Base-by-base conservation (phyloP, 2,329 filamentous ascomycete species). In the Pseudogymnoascus sp. region DNA sequence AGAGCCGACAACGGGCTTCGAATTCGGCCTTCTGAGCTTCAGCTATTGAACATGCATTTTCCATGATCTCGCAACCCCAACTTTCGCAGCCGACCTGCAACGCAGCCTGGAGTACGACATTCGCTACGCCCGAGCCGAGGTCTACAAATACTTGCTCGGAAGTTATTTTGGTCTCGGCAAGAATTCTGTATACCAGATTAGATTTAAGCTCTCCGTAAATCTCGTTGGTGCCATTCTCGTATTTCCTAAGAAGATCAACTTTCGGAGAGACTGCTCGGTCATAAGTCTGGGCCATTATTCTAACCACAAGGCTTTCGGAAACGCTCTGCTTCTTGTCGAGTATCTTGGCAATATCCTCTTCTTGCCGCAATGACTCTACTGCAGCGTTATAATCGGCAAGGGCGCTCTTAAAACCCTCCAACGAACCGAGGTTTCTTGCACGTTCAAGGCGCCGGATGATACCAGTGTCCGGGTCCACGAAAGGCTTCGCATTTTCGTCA, bases 41-140 rank as follows among this genome's bases (percentile, higher is more conserved):
- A 6, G 91, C 94, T 32, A 96, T 82, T 61, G 87, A 85, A 76
- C 88, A 92, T 1, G 92, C 90, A 64, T 94, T 95, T 62, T 88
- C 82, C 91, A 97, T 96, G 81, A 95, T 90, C 74, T 99, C 94
- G 69, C 93, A 96, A 28, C 94, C 94, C 87, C 91, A 97, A 73
- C 89, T 93, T 71, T 96, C 91, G 72, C 91, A 96, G 16, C 94
- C 94, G 59, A 93, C 86, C 73, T 99, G 90, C 18, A 99, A 81
- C 0, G 94, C 94, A 2, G 93, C 91, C 73, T 99, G 94, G 58
- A 99, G 78, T 25, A 94, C 91, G 2, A 97, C 93, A 71, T 97
- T 99, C 57, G 93, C 94, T 14, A 97, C 94, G 30, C 94, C 94
- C 1, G 93, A 97, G 57, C 94, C 94, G 12, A 99, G 81, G 71